Evolutionary conservation across 2,329 filamentous ascomycete species (phyloP).

Genomic region (Exophiala dermatitidis): DNA sequence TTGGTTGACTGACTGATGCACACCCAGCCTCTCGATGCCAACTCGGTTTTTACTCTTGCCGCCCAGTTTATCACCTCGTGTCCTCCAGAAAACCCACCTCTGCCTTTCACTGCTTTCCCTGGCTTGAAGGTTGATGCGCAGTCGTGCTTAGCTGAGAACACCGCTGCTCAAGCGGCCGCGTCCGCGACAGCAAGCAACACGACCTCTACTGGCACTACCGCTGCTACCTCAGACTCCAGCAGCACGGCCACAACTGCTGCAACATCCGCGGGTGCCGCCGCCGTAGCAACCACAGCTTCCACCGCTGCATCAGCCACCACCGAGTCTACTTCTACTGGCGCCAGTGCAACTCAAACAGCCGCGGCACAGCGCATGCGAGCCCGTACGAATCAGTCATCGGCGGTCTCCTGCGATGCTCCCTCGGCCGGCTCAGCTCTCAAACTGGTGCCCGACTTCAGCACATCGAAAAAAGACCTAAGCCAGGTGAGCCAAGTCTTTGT

Average conservation of each 20-base stretch:
- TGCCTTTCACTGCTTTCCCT: slow-evolving; percentile 59
- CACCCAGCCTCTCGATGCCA: slow-evolving; percentile 51
- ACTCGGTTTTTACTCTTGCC: slow-evolving; percentile 65
- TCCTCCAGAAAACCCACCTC: slow-evolving; percentile 55
- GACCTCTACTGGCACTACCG: background rate
- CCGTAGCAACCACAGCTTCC: slow-evolving; percentile 2
- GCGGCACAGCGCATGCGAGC: background rate
- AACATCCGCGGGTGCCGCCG: slow-evolving; percentile 1
- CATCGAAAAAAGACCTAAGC: slow-evolving; percentile 13
- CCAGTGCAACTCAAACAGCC: background rate
- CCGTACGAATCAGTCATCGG: background rate
- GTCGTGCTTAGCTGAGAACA: slow-evolving; percentile 17
- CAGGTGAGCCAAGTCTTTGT: slow-evolving; percentile 15
- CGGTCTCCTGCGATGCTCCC: slow-evolving; percentile 9
- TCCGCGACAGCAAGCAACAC: background rate
- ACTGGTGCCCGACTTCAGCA: slow-evolving; percentile 22
- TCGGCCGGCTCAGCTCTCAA: slow-evolving; percentile 16
- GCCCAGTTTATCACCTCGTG: slow-evolving; percentile 65
- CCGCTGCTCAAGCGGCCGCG: too few relatives aligned
- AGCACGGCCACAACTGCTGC: background rate
- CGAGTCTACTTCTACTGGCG: background rate
- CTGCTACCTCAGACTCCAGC: background rate
- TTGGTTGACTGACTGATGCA: background rate
- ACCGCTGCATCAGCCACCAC: background rate
- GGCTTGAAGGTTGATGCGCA: slow-evolving; percentile 29